These are phyloP conservation scores for Peterozyma xylosa DNA, from an alignment of 805 yeast genomes.

Conservation along the genomic window DNA sequence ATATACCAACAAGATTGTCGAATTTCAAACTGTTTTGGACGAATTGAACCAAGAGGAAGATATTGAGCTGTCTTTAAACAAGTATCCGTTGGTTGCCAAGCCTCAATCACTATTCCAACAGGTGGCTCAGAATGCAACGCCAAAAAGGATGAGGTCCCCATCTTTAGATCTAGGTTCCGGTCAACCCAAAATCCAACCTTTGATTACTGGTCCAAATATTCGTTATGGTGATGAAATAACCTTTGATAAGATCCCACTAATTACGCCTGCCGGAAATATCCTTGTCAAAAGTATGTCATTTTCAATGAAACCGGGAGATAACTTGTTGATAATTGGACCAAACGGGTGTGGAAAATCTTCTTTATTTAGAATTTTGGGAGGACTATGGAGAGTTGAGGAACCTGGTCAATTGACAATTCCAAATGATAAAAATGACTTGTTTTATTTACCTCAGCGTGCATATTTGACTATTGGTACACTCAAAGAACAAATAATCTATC, in stretches of 20 bases:
- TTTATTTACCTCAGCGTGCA: slow-evolving; percentile 90
- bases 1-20: slow-evolving; percentile 66
- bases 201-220: slow-evolving; percentile 24
- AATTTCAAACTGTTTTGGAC: slow-evolving; percentile 57
- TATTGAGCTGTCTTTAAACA: slow-evolving; percentile 11
- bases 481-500: slow-evolving; percentile 85
- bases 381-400: slow-evolving; percentile 77
- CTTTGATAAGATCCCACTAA: slow-evolving; percentile 69
- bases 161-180: background rate
- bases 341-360: slow-evolving; percentile 97
- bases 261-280: slow-evolving; percentile 78
- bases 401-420: slow-evolving; percentile 58
- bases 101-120: background rate
- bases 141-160: background rate
- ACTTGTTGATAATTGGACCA: slow-evolving; percentile 86
- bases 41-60: slow-evolving; percentile 31
- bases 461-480: slow-evolving; percentile 75
- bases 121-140: background rate
- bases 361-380: slow-evolving; percentile 82
- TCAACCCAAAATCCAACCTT: slow-evolving; percentile 9
- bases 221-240: slow-evolving; percentile 53
- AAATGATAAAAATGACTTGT: slow-evolving; percentile 54
- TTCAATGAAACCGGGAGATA: slow-evolving; percentile 73
- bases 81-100: background rate
- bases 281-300: slow-evolving; percentile 62